Evolutionary conservation across 371 early-diverging fungal species (phyloP).

Genomic region (Amoeboradix gromovi): DNA sequence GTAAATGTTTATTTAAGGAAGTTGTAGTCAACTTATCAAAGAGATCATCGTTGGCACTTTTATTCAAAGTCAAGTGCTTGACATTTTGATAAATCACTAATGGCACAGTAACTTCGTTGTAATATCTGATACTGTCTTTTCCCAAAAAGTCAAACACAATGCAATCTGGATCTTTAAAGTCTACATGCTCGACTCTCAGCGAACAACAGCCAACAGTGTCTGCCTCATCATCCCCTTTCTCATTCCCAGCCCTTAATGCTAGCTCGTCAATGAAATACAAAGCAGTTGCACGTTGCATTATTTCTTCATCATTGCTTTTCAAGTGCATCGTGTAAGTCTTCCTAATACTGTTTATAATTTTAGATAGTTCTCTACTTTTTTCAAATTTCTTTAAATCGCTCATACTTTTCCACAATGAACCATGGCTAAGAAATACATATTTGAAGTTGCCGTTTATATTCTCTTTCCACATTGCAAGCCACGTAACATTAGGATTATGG

Average conservation of each 20-base stretch:
- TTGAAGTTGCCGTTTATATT: constrained; percentile 65
- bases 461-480: constrained; percentile 93
- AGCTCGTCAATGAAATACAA: constrained; percentile 76
- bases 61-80: constrained; percentile 49
- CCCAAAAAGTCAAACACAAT: constrained; percentile 84
- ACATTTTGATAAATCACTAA: constrained; percentile 70
- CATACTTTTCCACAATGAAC: constrained; percentile 69
- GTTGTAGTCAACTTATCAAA: constrained; percentile 60
- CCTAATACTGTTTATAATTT: constrained; percentile 41
- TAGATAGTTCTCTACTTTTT: constrained; percentile 53
- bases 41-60: constrained; percentile 34
- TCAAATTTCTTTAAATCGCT: constrained; percentile 87
- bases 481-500: constrained; percentile 68
- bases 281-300: constrained; percentile 73
- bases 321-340: constrained; percentile 38
- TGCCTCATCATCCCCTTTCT: constrained; percentile 75
- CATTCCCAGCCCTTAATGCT: constrained; percentile 88
- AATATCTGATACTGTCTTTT: constrained; percentile 83
- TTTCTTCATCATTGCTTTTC: constrained; percentile 35
- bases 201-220: constrained; percentile 96
- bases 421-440: constrained; percentile 75
- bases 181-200: constrained; percentile 64
- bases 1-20: constrained; percentile 56
- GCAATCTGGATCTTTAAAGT: constrained; percentile 25
- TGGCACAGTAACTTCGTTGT: constrained; percentile 52